Conservation (phyloP, 1,139 yeast species). For the Diutina ranongensis region DNA sequence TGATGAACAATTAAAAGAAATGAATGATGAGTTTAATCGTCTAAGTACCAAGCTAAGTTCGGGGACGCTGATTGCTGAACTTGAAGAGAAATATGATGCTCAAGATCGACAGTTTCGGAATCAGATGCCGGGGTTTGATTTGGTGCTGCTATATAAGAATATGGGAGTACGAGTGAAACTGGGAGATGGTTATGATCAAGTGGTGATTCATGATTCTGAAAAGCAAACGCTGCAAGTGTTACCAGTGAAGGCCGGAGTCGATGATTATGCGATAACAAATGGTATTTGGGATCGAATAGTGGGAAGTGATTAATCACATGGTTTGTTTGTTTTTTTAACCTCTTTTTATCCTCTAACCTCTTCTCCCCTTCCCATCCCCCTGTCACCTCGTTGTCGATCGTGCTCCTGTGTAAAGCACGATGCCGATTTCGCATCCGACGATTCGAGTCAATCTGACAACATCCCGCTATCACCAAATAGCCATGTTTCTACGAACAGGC, state of each 20-base stretch:
- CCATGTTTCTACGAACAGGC: not conserved
- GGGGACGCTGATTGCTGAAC: not conserved
- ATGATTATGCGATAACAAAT: not conserved
- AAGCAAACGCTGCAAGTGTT: not conserved
- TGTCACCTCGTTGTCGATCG: too few relatives aligned
- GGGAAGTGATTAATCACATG: not conserved
- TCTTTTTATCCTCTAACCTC: too few relatives aligned
- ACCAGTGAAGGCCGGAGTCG: not conserved
- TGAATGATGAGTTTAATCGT: not conserved
- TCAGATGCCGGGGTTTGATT: not conserved
- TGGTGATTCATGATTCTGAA: not conserved
- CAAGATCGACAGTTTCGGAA: not conserved
- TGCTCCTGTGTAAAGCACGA: too few relatives aligned
- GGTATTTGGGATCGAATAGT: constrained; percentile 1
- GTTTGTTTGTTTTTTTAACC: too few relatives aligned
- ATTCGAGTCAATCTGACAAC: too few relatives aligned
- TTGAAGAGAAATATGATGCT: not conserved
- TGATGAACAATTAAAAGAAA: not conserved
- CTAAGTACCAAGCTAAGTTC: not conserved
- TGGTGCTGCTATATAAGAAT: not conserved
- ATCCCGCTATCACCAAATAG: not conserved
- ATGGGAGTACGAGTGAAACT: not conserved
- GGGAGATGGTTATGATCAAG: not conserved
- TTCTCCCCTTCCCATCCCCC: too few relatives aligned
- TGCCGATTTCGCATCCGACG: too few relatives aligned